These are phyloP conservation scores for Candida khao-thaluensis DNA, from an alignment of 805 yeast genomes.

Conservation along the genomic window DNA sequence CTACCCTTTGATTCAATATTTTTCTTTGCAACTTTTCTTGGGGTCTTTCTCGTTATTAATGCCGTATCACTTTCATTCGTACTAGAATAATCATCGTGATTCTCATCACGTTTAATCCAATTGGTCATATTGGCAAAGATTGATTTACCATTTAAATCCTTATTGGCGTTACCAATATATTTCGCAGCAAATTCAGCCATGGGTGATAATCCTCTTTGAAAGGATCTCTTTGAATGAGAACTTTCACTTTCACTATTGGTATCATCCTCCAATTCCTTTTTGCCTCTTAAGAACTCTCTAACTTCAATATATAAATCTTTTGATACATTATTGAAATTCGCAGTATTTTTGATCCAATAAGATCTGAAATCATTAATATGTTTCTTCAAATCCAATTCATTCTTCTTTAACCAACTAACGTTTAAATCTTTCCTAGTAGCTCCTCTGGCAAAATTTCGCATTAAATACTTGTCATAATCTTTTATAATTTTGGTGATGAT, in stretches of 20 bases:
- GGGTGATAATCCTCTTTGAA: conserved; percentile 44
- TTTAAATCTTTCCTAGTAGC: conserved; percentile 95
- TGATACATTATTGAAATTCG: conserved; percentile 66
- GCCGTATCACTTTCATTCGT: conserved; percentile 20
- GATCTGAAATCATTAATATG: conserved; percentile 85
- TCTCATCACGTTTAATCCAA: conserved; percentile 40
- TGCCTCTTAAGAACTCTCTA: conserved; percentile 63
- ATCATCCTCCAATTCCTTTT: conserved; percentile 23
- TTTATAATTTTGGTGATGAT: conserved; percentile 92
- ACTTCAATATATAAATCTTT: conserved; percentile 84
- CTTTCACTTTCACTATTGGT: conserved; percentile 1
- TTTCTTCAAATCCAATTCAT: conserved; percentile 90
- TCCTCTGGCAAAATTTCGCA: conserved; percentile 97
- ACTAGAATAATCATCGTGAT: conserved; percentile 29
- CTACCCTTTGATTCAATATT: conserved; percentile 6
- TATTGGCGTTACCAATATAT: conserved; percentile 56
- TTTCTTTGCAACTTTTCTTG: conserved; percentile 11
- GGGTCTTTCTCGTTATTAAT: conserved; percentile 10
- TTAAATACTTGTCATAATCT: conserved; percentile 93
- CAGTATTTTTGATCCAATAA: conserved; percentile 76
- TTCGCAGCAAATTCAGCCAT: conserved; percentile 66
- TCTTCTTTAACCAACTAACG: conserved; percentile 96
- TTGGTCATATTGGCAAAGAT: conserved; percentile 41
- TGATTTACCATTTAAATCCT: conserved; percentile 35
- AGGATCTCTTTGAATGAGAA: conserved; percentile 6